A percentile compares a stretch with the other conserved stretches of the same genome.
Conservation (phyloP, 2,329 filamentous ascomycete genomes). For the Westerdykella sp. region DNA sequence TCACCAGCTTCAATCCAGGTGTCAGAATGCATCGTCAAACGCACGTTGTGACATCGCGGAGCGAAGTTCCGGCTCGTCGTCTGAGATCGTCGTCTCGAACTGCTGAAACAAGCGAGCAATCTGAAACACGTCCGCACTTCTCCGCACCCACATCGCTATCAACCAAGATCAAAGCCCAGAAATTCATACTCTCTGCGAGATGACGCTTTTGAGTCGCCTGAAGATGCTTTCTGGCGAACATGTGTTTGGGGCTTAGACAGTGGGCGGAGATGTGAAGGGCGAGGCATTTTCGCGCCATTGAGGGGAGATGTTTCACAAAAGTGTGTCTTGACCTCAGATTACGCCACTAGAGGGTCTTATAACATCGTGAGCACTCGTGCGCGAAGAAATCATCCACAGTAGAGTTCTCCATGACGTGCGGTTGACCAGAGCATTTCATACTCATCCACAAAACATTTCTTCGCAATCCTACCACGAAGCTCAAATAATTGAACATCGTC, state of each 20-base stretch:
- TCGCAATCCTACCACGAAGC: background rate
- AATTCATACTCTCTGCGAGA: too few species aligned
- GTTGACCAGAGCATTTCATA: background rate
- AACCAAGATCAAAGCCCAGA: too few species aligned
- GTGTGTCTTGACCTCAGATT: conserved; percentile 4
- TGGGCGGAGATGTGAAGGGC: background rate
- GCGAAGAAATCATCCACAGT: background rate
- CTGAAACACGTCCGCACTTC: background rate
- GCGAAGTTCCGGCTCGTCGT: background rate
- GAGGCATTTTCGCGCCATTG: conserved; percentile 1
- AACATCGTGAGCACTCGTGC: conserved; percentile 11
- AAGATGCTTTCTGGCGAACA: background rate
- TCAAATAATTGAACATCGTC: background rate
- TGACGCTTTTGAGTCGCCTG: too few species aligned
- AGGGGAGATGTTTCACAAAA: conserved; percentile 2
- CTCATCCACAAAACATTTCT: background rate
- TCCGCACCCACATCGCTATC: too few species aligned
- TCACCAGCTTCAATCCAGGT: background rate
- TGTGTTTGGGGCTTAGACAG: conserved; percentile 1
- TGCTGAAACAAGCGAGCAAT: conserved; percentile 3
- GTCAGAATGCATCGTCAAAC: conserved; percentile 3
- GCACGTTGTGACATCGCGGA: background rate
- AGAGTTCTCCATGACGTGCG: too few species aligned
- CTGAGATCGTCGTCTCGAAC: conserved; percentile 2
- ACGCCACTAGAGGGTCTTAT: conserved; percentile 9